These are phyloP conservation scores for Priceomyces haplophilus DNA, from an alignment of 805 yeast genomes.

Conservation along the genomic window DNA sequence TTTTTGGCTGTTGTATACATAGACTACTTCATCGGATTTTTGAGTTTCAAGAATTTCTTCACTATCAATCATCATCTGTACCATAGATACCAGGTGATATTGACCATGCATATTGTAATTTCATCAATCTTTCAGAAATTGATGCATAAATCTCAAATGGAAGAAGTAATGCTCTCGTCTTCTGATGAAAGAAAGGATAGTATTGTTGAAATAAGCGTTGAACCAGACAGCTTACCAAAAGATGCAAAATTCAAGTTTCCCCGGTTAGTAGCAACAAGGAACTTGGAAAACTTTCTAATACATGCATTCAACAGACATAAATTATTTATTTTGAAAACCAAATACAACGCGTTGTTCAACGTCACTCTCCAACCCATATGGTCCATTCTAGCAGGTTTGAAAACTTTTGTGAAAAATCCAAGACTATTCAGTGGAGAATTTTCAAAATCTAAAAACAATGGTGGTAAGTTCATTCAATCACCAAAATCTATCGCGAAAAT, in stretches of 20 bases:
- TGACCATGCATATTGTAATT: conserved; percentile 4
- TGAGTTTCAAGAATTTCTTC: conserved; percentile 5
- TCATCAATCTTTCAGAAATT: conserved; percentile 4
- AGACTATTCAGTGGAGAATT: conserved; percentile 29
- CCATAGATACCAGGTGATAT: conserved; percentile 7
- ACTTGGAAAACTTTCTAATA: conserved; percentile 27
- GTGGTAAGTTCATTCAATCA: conserved; percentile 16
- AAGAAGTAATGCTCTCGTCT: not conserved
- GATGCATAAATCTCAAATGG: conserved; percentile 1
- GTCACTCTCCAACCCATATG: conserved; percentile 38
- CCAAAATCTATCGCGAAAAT: conserved; percentile 10
- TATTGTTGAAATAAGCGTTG: not conserved
- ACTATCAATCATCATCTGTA: conserved; percentile 6
- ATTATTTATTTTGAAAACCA: conserved; percentile 10
- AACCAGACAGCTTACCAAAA: not conserved
- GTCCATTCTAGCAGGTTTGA: conserved; percentile 41
- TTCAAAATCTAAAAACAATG: conserved; percentile 22
- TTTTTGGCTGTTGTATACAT: conserved; percentile 19
- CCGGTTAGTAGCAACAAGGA: conserved; percentile 17
- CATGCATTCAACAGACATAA: conserved; percentile 20
- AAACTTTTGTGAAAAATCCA: conserved; percentile 27
- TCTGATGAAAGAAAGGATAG: not conserved
- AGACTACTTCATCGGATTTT: conserved; percentile 17
- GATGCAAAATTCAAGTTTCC: conserved; percentile 2
- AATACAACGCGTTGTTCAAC: conserved; percentile 5